Evolutionary conservation across 2,329 filamentous ascomycete species (phyloP).

Genomic region (Ceratocystis eucalypticola): DNA sequence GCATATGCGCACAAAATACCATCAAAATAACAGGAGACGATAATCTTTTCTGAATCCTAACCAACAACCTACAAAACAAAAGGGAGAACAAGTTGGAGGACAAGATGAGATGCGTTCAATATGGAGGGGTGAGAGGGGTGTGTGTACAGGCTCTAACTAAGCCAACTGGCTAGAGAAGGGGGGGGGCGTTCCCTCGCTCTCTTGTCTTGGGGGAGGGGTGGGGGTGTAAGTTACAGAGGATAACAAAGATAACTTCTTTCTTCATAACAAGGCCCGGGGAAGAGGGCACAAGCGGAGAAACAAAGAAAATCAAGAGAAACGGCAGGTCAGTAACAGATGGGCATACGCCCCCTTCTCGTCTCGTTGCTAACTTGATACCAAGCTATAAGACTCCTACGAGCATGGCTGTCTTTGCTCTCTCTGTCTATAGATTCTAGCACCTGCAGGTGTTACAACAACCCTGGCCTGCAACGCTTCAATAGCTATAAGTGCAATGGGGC

Average conservation of each 20-base stretch:
- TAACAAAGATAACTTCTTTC: too few relatives aligned
- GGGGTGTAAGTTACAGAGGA: background rate
- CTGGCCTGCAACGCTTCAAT: background rate
- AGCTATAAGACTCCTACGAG: too few relatives aligned
- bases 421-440: background rate
- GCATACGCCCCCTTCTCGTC: background rate
- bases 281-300: background rate
- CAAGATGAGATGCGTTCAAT: background rate
- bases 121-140: background rate
- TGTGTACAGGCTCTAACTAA: background rate
- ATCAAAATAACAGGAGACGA: background rate
- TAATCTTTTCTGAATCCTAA: background rate
- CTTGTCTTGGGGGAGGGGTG: background rate
- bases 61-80: background rate
- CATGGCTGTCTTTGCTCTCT: background rate
- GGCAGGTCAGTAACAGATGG: background rate
- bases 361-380: too few relatives aligned
- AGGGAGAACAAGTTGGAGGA: background rate
- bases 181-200: background rate
- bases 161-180: background rate
- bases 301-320: background rate
- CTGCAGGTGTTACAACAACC: constrained; percentile 1
- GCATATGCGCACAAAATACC: too few relatives aligned
- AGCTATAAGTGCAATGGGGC: background rate
- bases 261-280: too few relatives aligned